These are phyloP conservation scores for Pseudevernia furfuracea DNA, from an alignment of 495 filamentous ascomycete species.

Conservation along the genomic window DNA sequence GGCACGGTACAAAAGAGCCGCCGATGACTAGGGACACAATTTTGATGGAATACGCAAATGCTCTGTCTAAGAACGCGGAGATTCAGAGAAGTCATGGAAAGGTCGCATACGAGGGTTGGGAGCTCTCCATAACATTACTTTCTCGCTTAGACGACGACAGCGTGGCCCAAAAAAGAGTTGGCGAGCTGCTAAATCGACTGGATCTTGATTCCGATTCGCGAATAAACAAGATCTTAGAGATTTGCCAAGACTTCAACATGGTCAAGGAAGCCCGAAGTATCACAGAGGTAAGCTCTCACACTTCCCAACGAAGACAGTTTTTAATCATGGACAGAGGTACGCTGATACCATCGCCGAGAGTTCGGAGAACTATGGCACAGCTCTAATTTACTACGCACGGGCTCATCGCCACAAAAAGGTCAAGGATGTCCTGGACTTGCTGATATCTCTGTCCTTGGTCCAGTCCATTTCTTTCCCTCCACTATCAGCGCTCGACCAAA, in stretches of 20 bases:
- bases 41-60: constrained; percentile 61
- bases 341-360: constrained; percentile 60
- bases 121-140: constrained; percentile 70
- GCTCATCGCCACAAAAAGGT: constrained; percentile 67
- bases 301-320: constrained; percentile 11
- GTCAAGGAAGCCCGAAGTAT: constrained; percentile 61
- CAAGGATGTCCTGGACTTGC: constrained; percentile 70
- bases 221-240: constrained; percentile 65
- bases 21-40: constrained; percentile 56
- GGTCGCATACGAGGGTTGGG: constrained; percentile 63
- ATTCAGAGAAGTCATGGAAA: constrained; percentile 32
- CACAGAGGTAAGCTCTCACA: constrained; percentile 57
- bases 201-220: constrained; percentile 55
- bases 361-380: constrained; percentile 67
- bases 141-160: constrained; percentile 61
- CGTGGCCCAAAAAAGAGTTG: constrained; percentile 58
- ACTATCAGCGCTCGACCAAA: constrained; percentile 55
- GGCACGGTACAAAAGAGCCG: constrained; percentile 38
- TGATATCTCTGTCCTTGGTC: constrained; percentile 77
- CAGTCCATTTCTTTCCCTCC: constrained; percentile 74
- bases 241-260: constrained; percentile 64
- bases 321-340: constrained; percentile 51
- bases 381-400: constrained; percentile 78
- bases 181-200: constrained; percentile 54
- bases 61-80: constrained; percentile 40